phyloP scores from a whole-genome alignment of 2,329 filamentous ascomycete genomes.

The Trichoderma arundinaceum region DNA sequence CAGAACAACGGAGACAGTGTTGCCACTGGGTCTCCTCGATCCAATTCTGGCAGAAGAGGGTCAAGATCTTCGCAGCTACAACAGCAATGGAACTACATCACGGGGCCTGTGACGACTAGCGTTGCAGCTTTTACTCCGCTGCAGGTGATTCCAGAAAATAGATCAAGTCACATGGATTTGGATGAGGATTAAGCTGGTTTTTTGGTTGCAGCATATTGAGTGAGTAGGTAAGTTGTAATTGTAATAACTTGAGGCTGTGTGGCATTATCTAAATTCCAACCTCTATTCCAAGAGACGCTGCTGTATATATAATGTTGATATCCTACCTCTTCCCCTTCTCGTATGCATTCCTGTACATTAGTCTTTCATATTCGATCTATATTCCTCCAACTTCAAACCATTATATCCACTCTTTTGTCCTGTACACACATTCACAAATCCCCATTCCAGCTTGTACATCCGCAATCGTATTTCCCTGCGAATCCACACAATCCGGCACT shows the following conservation, averaged over 20 bases:
- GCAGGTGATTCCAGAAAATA: neutral
- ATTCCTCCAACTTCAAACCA: neutral
- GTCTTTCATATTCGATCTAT: neutral
- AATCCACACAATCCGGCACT: conserved; percentile 58
- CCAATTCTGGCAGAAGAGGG: neutral
- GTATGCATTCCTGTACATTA: neutral
- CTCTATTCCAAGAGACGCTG: too few species aligned
- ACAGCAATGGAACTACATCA: neutral
- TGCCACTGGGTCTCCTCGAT: neutral
- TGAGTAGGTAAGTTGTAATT: neutral
- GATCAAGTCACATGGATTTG: conserved; percentile 6
- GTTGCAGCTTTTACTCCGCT: neutral
- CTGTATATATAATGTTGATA: neutral
- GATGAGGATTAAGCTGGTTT: conserved; percentile 1
- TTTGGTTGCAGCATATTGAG: neutral
- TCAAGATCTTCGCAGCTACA: neutral
- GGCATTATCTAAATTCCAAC: too few species aligned
- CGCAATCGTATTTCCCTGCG: conserved; percentile 45
- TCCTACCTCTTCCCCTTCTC: too few species aligned
- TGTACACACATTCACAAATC: conserved; percentile 49
- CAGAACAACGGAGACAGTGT: neutral
- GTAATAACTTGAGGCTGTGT: neutral
- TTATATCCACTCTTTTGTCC: neutral
- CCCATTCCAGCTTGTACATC: conserved; percentile 46
- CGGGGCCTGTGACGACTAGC: neutral